phyloP scores from a whole-genome alignment of 805 yeast genomes.

The Ascoidea rubescens region DNA sequence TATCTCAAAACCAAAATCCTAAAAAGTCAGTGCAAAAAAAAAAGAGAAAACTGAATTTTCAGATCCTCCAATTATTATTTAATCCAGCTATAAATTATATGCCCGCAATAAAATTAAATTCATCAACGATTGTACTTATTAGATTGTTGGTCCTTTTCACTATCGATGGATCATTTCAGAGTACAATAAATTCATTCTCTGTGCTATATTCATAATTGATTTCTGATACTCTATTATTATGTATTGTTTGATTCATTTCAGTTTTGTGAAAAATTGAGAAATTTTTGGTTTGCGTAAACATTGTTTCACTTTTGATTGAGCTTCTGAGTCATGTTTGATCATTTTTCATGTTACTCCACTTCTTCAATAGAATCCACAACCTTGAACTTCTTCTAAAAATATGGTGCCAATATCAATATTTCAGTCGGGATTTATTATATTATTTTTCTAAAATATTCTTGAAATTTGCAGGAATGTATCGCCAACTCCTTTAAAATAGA shows the following conservation, averaged over 20 bases:
- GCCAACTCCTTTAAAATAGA: constrained; percentile 43
- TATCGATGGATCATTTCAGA: constrained; percentile 4
- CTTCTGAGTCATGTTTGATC: constrained; percentile 1
- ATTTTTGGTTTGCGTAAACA: background rate
- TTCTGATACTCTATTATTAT: too few species aligned
- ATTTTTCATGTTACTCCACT: background rate
- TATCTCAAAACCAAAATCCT: too few species aligned
- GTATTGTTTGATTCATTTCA: background rate
- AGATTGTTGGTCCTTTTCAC: background rate
- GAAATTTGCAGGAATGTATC: constrained; percentile 36
- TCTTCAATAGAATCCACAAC: constrained; percentile 4
- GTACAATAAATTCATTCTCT: background rate
- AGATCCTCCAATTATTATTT: too few species aligned
- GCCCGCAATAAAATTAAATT: too few species aligned
- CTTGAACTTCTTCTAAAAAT: constrained; percentile 1
- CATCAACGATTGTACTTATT: too few species aligned
- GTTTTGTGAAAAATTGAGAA: constrained; percentile 1
- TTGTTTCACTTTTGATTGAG: background rate
- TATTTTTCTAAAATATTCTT: constrained; percentile 9
- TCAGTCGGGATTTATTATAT: constrained; percentile 1
- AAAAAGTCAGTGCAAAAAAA: too few species aligned
- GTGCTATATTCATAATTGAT: background rate
- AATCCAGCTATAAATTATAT: too few species aligned
- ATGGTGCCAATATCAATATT: constrained; percentile 1
- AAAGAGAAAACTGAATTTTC: too few species aligned